Evolutionary conservation across 2,329 filamentous ascomycete species (phyloP), one percentile per base, ranked within the genome.

Genomic region (Coccinonectria pachysandricola): DNA sequence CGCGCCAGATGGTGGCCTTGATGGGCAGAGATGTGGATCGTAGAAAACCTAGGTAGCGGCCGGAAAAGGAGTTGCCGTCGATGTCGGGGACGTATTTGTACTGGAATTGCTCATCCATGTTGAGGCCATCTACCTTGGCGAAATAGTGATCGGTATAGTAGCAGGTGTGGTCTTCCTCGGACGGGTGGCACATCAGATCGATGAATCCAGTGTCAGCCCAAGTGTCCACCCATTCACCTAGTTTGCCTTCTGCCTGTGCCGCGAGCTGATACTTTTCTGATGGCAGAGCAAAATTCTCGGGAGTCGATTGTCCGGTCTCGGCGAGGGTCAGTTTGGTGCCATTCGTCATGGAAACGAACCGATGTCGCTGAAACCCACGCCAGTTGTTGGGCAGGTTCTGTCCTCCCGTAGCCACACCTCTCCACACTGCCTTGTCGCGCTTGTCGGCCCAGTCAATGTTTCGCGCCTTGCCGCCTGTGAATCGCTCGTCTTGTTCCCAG

Each of bases 1-100:
- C 83, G 12, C 71, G 66, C 56, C 77, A 91, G 12, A 88, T 60
- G 0, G 82, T 85, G 5, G 77, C 72, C 56, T 88, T 91, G 56
- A 91, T 71, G 0, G 79, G 79, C 7, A 87, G 52, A 10, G 71
- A 76, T 3, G 72, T 80, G 15, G 73, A 80, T 17, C 69, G 64
- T 13, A 88, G 57, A 49, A 87, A 85, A 0, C 69, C 72, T 4
- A 75, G 64, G 44, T 77, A 83, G 5, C 78, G 68, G 1, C 76
- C 78, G 14, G 71, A 78, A 45, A 79, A 80, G 2, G 67, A 73
- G 54, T 80, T 76, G 15, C 82, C 83, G 50, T 88, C 83, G 30
- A 88, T 68, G 48, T 91, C 83, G 0, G 79, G 72, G 3, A 88
- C 61, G 45, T 72, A 82, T 48, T 85, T 87, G 55, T 64, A 60